Base-by-base conservation (phyloP, 129 eudicot genomes). In the Ambrosia artemisiifolia region DNA sequence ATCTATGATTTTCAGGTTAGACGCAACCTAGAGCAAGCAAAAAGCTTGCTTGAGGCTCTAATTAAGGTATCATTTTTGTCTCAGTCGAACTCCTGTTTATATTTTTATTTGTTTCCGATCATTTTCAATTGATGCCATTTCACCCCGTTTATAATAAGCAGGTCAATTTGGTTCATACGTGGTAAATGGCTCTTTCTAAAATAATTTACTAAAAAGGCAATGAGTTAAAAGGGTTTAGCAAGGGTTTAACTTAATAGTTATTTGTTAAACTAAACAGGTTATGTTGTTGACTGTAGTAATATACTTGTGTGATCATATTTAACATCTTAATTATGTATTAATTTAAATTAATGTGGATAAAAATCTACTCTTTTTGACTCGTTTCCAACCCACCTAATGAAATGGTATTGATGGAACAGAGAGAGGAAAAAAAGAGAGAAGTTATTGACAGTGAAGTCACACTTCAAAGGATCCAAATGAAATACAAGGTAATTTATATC, bases 1-100 rank as follows among this genome's bases (percentile, higher is more conserved):
- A 57, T 72, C 30, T 34, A 2, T 47, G 8, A 63, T 63, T 36
- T 77, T n/a, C 83, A 92, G 98, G 98, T 92, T 30, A 81, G 98
- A 81, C 98, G 98, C 81, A 92, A 89, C 86, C 96, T 92, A 50
- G 98, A 92, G 75, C 98, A 92, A 81, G 95, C 98, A 38, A 92
- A 87, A 84, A 85, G 78, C 83, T 83, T 92, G 18, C 77, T 92
- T 9, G 96, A 92, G 80, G 96, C 96, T 62, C 63, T 92, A 76
- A 87, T 92, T 71, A 85, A 80, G 98, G 98, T 92, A 61, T 38
- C 32, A 11, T 32, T n/a, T 2, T 51, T 32, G 28, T n/a, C 50
- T 66, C 20, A 4, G 12, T 55, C 66, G 7, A 38, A 53, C 11
- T 47, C 34, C 65, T 24, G 50, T 19, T 38, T 38, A 0, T 48